Evolutionary conservation across 306 rosid species (phyloP), one percentile per base, ranked within the genome.

Genomic region (Abrus pulchellus): DNA sequence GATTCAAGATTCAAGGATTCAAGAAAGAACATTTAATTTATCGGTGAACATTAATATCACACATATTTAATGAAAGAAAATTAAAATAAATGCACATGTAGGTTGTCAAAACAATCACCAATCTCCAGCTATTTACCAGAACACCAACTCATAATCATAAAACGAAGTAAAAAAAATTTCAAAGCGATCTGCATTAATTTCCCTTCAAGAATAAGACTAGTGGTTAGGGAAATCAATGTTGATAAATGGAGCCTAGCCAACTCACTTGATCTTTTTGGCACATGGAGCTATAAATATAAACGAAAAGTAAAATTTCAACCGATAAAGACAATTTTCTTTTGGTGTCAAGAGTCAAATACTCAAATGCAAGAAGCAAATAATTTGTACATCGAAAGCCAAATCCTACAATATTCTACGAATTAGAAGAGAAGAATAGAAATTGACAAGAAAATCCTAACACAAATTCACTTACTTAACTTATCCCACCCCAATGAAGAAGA

Each of bases 361-460:
- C 80, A 67, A 83, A 87, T 44, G 81, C 89, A 74, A 83, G 67
- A 68, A 54, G 75, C 63, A 83, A 68, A 68, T 85, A 80, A 68
- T 90, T 89, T 89, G 85, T 89, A 89, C 94, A 90, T 9, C 53
- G 61, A 79, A 82, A 86, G 70, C 77, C 76, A 83, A 84, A 90
- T 80, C 33, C 81, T 67, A 76, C 81, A 20, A 20, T 20, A 57
- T 61, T 85, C 81, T 65, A 60, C 57, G 65, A 77, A 62, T 47
- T 38, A 45, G 57, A 74, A 27, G 12, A 68, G 65, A 74, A 79
- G 62, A 69, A 68, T 79, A 60, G 20, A 80, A 64, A 55, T 68
- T 81, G 68, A 66, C 80, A 84, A 78, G 82, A 75, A 68, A 79
- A 64, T 79, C 74, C 80, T 79, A 71, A 65, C 68, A 68, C 79